Evolutionary conservation across 2,329 filamentous ascomycete genomes (phyloP).

Genomic region (Allantophomopsis cytisporea): DNA sequence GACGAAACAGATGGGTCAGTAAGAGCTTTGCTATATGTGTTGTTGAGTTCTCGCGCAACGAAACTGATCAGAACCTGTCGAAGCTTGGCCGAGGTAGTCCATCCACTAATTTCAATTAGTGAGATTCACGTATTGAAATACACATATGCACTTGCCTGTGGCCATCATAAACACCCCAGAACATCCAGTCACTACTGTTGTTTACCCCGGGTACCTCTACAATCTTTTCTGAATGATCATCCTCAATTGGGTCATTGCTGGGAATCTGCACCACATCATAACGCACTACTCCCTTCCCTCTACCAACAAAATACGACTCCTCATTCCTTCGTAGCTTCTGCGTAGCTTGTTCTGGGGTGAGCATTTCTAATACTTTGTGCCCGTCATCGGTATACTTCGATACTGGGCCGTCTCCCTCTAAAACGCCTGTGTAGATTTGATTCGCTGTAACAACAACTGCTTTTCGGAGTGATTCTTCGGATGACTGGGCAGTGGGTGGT

Average conservation of each 20-base stretch:
- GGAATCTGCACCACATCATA: constrained; percentile 93
- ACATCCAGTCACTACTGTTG: constrained; percentile 85
- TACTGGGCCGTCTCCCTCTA: constrained; percentile 75
- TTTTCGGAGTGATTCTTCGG: constrained; percentile 37
- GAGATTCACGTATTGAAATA: constrained; percentile 1
- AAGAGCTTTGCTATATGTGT: constrained; percentile 69
- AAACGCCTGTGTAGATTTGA: constrained; percentile 76
- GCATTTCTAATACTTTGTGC: constrained; percentile 83
- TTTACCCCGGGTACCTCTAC: constrained; percentile 55
- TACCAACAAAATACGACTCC: constrained; percentile 79
- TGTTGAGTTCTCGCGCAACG: constrained; percentile 84
- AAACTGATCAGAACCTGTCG: constrained; percentile 85
- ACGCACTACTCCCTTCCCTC: constrained; percentile 81
- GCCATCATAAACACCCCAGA: constrained; percentile 98
- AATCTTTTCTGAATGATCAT: constrained; percentile 97
- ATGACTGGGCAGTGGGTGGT: background rate
- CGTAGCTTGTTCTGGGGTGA: constrained; percentile 87
- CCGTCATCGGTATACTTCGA: constrained; percentile 81
- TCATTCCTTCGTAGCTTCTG: constrained; percentile 80
- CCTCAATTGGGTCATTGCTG: constrained; percentile 95
- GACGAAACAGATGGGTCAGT: constrained; percentile 38
- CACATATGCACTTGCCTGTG: constrained; percentile 54
- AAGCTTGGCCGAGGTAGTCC: constrained; percentile 94
- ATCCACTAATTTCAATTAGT: constrained; percentile 48
- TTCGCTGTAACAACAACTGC: constrained; percentile 84